Evolutionary conservation across 1,139 yeast genomes (phyloP), one percentile per base, ranked within the genome.

Genomic region (Blastobotrys illinoisensis): DNA sequence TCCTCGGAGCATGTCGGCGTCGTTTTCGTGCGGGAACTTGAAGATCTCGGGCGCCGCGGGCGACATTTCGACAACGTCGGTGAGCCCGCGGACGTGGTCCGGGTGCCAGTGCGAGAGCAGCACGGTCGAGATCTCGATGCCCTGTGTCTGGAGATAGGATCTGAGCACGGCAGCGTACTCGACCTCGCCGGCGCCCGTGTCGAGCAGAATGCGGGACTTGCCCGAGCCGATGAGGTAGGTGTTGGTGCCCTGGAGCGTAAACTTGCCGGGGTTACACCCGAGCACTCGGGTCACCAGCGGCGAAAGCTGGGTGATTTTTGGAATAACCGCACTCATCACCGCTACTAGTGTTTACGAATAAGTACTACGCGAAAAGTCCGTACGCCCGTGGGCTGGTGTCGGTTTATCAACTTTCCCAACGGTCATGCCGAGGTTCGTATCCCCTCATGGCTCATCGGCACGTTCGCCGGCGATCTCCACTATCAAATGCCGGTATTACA

Each of bases 161-260:
- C 53, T 23, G 21, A 73, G 61, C 46, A 64, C 54, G 14, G 58
- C 54, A 1, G 64, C 55, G 56, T 71, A 73, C 50, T 63, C 72
- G 1, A 59, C 59, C 16, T 51, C 52, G 11, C 74, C 75, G 23
- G 70, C 73, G n/a, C 76, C 76, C 3, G 75, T 67, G 57, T 73
- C 76, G 18, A 73, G 59, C 47, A 73, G 64, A 19, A 73, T 60
- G 45, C 75, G 62, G 36, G 60, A 57, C 11, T 51, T 49, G 18
- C 75, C 75, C 6, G 61, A 51, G 23, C 76, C 76, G 5, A 73
- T 62, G 28, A 73, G 61, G 57, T 73, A 73, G 2, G 76, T 72
- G 59, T 73, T 73, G n/a, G 76, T 73, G 21, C 76, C 76, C 54
- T 73, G 75, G 3, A 73, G 64, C 1, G 74, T 70, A 60, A 70